Percentiles rank a stretch among this genome's conserved stretches.
Evolutionary conservation across 148 eudicot genomes (phyloP).

Genomic region (Vaccinium myrtillus): DNA sequence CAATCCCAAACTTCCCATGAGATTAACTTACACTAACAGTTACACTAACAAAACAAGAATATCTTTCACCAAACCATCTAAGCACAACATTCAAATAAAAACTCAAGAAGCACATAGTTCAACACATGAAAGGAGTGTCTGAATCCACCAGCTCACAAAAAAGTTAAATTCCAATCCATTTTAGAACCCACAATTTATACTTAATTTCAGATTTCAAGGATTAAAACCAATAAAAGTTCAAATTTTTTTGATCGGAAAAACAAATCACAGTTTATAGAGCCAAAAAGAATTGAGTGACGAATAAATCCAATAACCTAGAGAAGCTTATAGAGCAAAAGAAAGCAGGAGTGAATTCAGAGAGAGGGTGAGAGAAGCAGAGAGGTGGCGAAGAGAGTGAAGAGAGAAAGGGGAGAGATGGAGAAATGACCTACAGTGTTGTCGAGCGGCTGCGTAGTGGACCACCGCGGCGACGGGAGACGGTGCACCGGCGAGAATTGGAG

Average conservation of each 20-base stretch:
- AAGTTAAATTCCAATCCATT: no score
- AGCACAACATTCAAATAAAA: not conserved
- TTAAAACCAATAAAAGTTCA: not conserved
- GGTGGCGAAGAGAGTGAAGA: not conserved
- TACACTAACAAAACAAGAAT: not conserved
- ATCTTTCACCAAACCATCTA: not conserved
- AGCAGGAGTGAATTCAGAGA: not conserved
- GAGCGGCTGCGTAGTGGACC: not conserved
- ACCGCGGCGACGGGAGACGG: not conserved
- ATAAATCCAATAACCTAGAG: not conserved
- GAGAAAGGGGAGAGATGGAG: not conserved
- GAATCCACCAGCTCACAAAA: no score
- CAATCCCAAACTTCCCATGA: not conserved
- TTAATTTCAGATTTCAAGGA: not conserved
- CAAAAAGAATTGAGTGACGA: not conserved
- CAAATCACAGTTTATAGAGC: not conserved
- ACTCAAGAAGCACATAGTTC: not conserved
- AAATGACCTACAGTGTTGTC: not conserved
- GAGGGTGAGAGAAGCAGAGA: not conserved
- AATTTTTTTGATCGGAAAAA: no score
- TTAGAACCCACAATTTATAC: no score
- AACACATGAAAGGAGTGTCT: not conserved
- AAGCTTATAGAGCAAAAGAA: not conserved
- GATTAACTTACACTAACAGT: not conserved
- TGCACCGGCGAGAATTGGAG: not conserved